Percentiles rank a stretch among this genome's conserved stretches.
These are phyloP conservation scores for Mycoemilia scoparia DNA, from an alignment of 192 early-diverging fungal species.

Conservation along the genomic window DNA sequence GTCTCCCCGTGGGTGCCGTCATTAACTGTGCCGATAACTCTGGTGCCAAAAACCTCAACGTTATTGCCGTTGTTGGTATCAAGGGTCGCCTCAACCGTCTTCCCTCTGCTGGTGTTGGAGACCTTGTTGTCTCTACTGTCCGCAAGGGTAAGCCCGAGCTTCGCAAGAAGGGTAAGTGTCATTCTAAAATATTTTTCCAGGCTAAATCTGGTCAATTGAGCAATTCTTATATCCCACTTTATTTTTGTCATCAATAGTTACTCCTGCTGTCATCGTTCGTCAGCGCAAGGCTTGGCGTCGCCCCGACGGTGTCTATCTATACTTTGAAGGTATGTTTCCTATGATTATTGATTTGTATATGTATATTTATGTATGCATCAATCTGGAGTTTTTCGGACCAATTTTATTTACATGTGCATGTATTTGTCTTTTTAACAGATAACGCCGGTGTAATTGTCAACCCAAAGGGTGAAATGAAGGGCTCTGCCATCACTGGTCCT, in stretches of 20 bases:
- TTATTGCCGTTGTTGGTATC: constrained; percentile 93
- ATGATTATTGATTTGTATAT: too few species aligned
- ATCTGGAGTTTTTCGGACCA: too few species aligned
- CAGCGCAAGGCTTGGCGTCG: constrained; percentile 99
- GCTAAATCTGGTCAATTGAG: background rate
- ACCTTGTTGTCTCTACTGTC: constrained; percentile 98
- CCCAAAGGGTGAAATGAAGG: constrained; percentile 99
- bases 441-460: constrained; percentile 99
- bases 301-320: constrained; percentile 94
- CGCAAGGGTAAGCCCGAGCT: constrained; percentile 99
- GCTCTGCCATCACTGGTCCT: constrained; percentile 98
- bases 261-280: constrained; percentile 96
- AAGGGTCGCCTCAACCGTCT: constrained; percentile 92
- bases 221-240: constrained; percentile 9
- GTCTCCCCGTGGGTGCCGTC: constrained; percentile 86
- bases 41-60: constrained; percentile 99
- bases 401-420: too few species aligned
- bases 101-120: constrained; percentile 94
- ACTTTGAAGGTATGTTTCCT: too few species aligned
- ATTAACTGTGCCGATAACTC: constrained; percentile 99
- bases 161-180: constrained; percentile 99
- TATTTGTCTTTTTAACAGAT: constrained; percentile 99
- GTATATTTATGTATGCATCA: too few species aligned
- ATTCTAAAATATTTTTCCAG: too few species aligned
- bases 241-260: too few species aligned